Conservation (phyloP, 106 monocot species). For the Dactylorhiza incarnata region DNA sequence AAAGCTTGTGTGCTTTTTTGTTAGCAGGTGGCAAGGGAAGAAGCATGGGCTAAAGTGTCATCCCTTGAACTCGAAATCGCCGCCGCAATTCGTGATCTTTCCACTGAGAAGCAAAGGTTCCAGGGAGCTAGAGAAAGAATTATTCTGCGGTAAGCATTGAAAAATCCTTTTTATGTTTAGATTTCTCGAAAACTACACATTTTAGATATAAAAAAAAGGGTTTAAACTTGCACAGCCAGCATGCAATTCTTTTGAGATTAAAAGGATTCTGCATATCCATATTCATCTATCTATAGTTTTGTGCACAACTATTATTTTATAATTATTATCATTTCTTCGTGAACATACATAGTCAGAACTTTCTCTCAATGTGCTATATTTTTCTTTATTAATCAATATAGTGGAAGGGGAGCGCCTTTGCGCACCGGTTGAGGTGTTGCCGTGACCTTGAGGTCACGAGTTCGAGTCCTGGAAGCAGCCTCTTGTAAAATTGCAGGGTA, state of each 20-base stretch:
- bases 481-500: too few species aligned
- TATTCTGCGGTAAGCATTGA: slow-evolving; percentile 64
- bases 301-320: neutral
- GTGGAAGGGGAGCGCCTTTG: too few species aligned
- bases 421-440: too few species aligned
- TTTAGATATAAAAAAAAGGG: neutral
- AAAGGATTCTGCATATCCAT: neutral
- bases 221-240: neutral
- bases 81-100: slow-evolving; percentile 86
- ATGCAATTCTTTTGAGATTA: neutral
- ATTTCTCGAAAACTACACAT: neutral
- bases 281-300: neutral
- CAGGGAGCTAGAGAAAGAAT: slow-evolving; percentile 94
- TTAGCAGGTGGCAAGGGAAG: slow-evolving; percentile 99
- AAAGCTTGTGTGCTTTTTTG: slow-evolving; percentile 32
- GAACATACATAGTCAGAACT: too few species aligned
- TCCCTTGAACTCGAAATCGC: slow-evolving; percentile 94
- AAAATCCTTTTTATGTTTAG: neutral
- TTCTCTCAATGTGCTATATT: too few species aligned
- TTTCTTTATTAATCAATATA: too few species aligned
- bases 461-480: too few species aligned
- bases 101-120: slow-evolving; percentile 88
- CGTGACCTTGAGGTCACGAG: too few species aligned
- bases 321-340: too few species aligned
- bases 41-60: slow-evolving; percentile 98